These are phyloP conservation scores for Penicillium corylophilum DNA, from an alignment of 2,329 filamentous ascomycete genomes.

Conservation along the genomic window DNA sequence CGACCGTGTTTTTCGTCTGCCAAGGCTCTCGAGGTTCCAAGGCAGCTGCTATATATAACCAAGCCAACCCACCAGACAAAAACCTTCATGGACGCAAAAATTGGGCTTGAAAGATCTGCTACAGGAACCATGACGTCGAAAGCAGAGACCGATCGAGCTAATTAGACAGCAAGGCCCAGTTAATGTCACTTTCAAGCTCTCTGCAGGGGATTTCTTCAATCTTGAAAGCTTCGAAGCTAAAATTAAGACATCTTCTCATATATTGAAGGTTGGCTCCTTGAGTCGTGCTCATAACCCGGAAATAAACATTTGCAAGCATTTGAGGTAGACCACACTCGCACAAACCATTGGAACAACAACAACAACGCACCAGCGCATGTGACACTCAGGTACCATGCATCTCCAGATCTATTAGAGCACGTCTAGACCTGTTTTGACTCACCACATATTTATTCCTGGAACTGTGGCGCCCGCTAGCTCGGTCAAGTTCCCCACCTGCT, in stretches of 20 bases:
- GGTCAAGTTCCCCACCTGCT: constrained; percentile 14
- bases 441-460: constrained; percentile 14
- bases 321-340: background rate
- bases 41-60: background rate
- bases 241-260: background rate
- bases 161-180: background rate
- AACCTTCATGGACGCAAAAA: background rate
- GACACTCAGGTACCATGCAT: background rate
- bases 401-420: background rate
- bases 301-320: too few relatives aligned
- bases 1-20: background rate
- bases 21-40: background rate
- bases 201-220: background rate
- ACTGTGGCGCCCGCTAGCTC: constrained; percentile 22
- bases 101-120: background rate
- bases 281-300: background rate
- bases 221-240: background rate
- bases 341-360: background rate
- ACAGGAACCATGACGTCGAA: background rate
- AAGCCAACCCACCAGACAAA: background rate
- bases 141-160: background rate
- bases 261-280: background rate
- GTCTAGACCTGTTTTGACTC: constrained; percentile 6
- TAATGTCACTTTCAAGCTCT: background rate
- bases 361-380: background rate